Percentiles rank a stretch among this genome's conserved stretches.
These are phyloP conservation scores for sweet orange (Citrus sinensis) DNA, from an alignment of 345 rosid species.

Conservation along the genomic window DVS_A1.0 CM039162.1:18035501-18036000, in stretches of 20 bases:
- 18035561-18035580: slow-evolving; percentile 6
- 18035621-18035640: slow-evolving; percentile 8
- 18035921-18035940: neutral
- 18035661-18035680: slow-evolving; percentile 24
- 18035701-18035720: neutral
- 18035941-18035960: neutral
- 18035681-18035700: neutral
- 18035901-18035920: neutral
- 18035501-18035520: neutral
- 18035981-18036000: neutral
- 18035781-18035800: too few species aligned
- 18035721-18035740: slow-evolving; percentile 3
- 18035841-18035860: neutral
- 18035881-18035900: too few species aligned
- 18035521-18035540: neutral
- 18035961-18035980: neutral
- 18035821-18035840: too few species aligned
- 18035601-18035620: slow-evolving; percentile 16
- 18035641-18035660: neutral
- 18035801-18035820: too few species aligned
- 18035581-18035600: slow-evolving; percentile 9
- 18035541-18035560: neutral
- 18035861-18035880: neutral
- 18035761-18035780: neutral
- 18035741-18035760: neutral